Evolutionary conservation across 2,329 filamentous ascomycete genomes (phyloP), one percentile per base, ranked within the genome.

Genomic region (Emmonsiellopsis sp.): DNA sequence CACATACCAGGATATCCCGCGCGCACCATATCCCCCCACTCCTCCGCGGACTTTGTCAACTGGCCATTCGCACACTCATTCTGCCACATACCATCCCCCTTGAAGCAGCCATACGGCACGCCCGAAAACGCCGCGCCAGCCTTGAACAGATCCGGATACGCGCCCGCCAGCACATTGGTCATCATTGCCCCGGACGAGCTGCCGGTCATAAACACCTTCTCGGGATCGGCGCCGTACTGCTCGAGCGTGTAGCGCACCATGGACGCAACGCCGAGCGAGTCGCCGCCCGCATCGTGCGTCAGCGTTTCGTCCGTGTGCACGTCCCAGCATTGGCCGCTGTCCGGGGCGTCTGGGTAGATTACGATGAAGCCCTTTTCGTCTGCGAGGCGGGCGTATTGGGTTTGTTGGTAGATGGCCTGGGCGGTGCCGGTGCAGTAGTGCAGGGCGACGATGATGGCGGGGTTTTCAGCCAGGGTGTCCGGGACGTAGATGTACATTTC

Each of bases 201-300:
- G 11, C 81, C 81, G 0, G 77, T 80, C 1, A 77, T 77, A 55
- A 76, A 83, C 2, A 83, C 77, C 52, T 71, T 72, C 56, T 61
- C 68, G 33, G 72, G 60, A 60, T 84, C 76, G 31, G 71, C 79
- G 2, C 69, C 68, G 65, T 83, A 82, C 61, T 72, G 72, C 7
- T 63, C 57, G n/a, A 83, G 63, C 3, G 77, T 71, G 59, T 80
- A 82, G 40, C 66, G 70, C 46, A 83, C 79, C 80, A 84, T 83
- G 61, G 78, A 81, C 27, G 75, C 77, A 53, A 84, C 80, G 0
- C 73, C 72, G 42, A 77, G 75, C 48, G 73, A 78, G 63, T 84
- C 77, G 2, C 78, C 78, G 21, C 80, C 80, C 6, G 78, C 80
- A 53, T 78, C 71, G 59, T 81, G 80, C 2, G 73, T 77, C 2